Evolutionary conservation across 2,329 filamentous ascomycete genomes (phyloP).

Genomic region (Myotisia sp.): DNA sequence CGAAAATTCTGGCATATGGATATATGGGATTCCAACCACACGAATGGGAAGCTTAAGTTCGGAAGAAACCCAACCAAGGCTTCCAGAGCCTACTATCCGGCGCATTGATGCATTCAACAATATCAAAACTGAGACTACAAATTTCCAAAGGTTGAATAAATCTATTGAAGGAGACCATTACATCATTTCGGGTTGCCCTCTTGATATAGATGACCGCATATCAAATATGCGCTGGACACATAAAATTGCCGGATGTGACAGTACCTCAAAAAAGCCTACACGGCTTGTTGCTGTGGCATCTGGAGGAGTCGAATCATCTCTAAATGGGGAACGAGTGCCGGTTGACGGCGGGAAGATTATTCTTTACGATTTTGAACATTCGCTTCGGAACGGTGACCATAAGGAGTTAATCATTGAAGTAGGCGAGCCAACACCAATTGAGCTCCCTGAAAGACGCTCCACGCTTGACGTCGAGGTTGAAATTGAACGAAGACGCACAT

Average conservation of each 20-base stretch:
- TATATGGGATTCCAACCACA: slow-evolving; percentile 61
- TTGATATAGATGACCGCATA: slow-evolving; percentile 51
- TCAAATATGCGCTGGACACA: slow-evolving; percentile 58
- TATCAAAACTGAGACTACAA: slow-evolving; percentile 14
- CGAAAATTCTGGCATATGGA: slow-evolving; percentile 56
- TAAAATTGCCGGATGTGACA: slow-evolving; percentile 27
- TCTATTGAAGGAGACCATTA: slow-evolving; percentile 43
- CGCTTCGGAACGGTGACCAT: slow-evolving; percentile 40
- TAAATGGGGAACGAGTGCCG: slow-evolving; percentile 59
- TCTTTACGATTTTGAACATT: slow-evolving; percentile 60
- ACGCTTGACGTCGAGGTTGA: slow-evolving; percentile 67
- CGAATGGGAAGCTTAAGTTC: slow-evolving; percentile 16
- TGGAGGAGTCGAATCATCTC: slow-evolving; percentile 47
- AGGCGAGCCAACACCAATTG: slow-evolving; percentile 53
- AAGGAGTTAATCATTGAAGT: slow-evolving; percentile 57
- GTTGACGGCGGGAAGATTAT: slow-evolving; percentile 64
- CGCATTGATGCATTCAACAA: slow-evolving; percentile 9
- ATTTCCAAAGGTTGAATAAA: slow-evolving; percentile 21
- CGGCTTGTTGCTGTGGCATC: slow-evolving; percentile 56
- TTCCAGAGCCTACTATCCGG: slow-evolving; percentile 9
- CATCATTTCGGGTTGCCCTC: slow-evolving; percentile 52
- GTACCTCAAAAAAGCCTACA: slow-evolving; percentile 15
- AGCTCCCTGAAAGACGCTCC: slow-evolving; percentile 57
- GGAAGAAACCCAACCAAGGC: neutral
- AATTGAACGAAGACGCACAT: slow-evolving; percentile 59